Evolutionary conservation across 371 early-diverging fungal genomes (phyloP), one percentile per base, ranked within the genome.

Genomic region (Mortierella sp.): DNA sequence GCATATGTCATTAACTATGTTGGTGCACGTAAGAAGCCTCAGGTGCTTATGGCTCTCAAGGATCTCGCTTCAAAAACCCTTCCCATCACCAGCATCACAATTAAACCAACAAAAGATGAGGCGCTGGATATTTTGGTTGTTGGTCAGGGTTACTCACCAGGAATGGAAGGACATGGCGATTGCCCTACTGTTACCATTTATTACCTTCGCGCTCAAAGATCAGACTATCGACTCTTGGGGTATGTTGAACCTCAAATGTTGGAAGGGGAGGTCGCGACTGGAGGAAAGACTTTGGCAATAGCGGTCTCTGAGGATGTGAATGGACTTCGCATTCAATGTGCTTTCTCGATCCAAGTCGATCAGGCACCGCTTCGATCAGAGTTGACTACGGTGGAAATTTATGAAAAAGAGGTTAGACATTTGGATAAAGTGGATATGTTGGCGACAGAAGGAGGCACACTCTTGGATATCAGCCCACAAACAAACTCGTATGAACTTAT

Each of bases 311-410:
- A 81, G 35, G 83, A 81, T 12, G 22, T 20, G 1, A 72, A 70
- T 6, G 83, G 83, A 32, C 64, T 76, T 35, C 76, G 76, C 10
- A 66, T 81, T 39, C 83, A 81, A 24, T 81, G 83, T 28, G 73
- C 76, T 14, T 81, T 81, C 60, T 70, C 73, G 32, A 72, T 73
- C 18, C 64, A 70, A 5, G 39, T 76, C 12, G 73, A 69, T 9
- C 35, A 76, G 5, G 59, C 63, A 3, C 62, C 70, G 1, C 64
- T 66, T 22, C 62, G 66, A 30, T 76, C 83, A 10, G 62, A 73
- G 30, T 62, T 81, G 57, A 73, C 73, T 10, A 81, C 76, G 1
- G 83, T 81, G 18, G 72, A 76, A 45, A 73, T 81, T 55, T 69
- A 63, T 43, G 59, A 72, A 32, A 72, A 70, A 58, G 83, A 81